These are phyloP conservation scores for Staphylotrichum tortipilum DNA, from an alignment of 495 filamentous ascomycete species.

Conservation along the genomic window DNA sequence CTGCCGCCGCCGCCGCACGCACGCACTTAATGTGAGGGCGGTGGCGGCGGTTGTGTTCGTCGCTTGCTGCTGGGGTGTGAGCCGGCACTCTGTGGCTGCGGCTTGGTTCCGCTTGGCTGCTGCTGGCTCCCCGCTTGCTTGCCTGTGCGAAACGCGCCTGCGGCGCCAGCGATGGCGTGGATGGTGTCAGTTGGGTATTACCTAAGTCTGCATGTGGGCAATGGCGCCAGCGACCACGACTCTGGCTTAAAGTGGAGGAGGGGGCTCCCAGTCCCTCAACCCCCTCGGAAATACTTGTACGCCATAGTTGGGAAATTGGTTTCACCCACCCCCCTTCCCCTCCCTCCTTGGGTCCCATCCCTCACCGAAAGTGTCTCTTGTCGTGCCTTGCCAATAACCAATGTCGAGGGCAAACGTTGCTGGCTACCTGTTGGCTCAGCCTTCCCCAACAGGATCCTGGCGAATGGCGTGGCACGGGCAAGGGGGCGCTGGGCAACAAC, in stretches of 20 bases:
- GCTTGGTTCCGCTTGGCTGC: no score
- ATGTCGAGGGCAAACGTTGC: slow-evolving; percentile 4
- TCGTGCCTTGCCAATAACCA: neutral
- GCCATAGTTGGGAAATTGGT: neutral
- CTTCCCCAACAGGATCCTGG: slow-evolving; percentile 7
- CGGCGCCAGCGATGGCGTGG: slow-evolving; percentile 12
- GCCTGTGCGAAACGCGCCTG: slow-evolving; percentile 2
- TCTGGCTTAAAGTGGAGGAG: neutral
- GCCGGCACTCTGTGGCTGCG: no score
- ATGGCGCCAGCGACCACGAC: slow-evolving; percentile 7
- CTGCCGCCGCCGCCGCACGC: neutral
- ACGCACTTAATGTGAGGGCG: neutral
- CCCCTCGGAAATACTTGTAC: no score
- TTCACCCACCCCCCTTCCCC: neutral
- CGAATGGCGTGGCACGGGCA: slow-evolving; percentile 10
- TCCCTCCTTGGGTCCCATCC: neutral
- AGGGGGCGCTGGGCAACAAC: neutral
- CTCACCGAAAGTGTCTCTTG: slow-evolving; percentile 6
- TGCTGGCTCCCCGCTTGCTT: neutral
- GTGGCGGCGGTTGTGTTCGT: neutral
- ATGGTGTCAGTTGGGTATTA: slow-evolving; percentile 6
- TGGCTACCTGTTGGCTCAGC: slow-evolving; percentile 20
- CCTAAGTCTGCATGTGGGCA: neutral
- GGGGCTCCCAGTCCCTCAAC: neutral
- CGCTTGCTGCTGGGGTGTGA: neutral